A percentile compares a stretch with the other conserved stretches of the same genome.
These are phyloP conservation scores for Scytalidium lignicola DNA, from an alignment of 2,329 filamentous ascomycete species.

Conservation along the genomic window DNA sequence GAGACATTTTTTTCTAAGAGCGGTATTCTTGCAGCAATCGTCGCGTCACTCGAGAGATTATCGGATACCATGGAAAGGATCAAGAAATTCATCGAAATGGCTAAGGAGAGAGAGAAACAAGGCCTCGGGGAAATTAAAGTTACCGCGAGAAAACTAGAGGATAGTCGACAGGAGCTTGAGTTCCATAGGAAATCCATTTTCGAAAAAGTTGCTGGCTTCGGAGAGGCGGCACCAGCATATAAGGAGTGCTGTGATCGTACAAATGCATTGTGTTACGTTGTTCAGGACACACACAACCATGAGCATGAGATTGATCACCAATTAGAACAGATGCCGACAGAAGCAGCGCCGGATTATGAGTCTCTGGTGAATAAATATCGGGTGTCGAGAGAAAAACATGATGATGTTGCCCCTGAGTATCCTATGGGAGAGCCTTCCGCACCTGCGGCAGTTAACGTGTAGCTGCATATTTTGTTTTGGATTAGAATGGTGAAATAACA, in stretches of 20 bases:
- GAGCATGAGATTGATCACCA: background rate
- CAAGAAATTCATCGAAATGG: background rate
- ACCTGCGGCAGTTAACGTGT: no score
- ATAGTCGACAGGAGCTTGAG: conserved; percentile 6
- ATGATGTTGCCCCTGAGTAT: background rate
- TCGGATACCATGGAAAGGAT: background rate
- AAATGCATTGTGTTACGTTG: conserved; percentile 2
- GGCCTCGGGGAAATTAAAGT: conserved; percentile 1
- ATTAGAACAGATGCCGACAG: background rate
- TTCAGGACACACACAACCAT: conserved; percentile 1
- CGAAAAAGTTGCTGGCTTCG: conserved; percentile 7
- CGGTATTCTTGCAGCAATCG: background rate
- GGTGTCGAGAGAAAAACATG: background rate
- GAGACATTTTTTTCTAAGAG: background rate
- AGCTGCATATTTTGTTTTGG: no score
- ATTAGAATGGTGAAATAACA: no score
- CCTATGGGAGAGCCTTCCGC: background rate
- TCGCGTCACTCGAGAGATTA: background rate
- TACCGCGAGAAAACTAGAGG: conserved; percentile 5
- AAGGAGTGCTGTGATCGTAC: conserved; percentile 7
- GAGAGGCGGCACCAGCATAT: conserved; percentile 7
- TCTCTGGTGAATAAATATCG: background rate
- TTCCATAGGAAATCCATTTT: conserved; percentile 3
- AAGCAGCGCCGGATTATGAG: background rate
- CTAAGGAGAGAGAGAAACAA: conserved; percentile 1